These are phyloP conservation scores for Populus hybrid DNA, from an alignment of 441 rosid genomes.

Conservation along the genomic window DNA sequence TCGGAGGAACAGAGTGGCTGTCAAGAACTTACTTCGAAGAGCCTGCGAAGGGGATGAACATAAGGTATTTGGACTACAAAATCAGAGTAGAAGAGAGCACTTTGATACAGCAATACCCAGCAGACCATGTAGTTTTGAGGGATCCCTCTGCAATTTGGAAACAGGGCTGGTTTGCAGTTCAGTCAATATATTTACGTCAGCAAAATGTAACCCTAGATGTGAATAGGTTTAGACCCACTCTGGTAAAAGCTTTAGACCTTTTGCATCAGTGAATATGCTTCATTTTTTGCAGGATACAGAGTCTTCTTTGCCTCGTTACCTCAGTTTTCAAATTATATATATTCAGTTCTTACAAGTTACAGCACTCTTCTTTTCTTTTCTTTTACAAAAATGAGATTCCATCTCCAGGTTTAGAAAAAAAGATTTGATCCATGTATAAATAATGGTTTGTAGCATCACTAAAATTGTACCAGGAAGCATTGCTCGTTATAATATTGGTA, in stretches of 20 bases:
- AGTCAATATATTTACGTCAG: constrained; percentile 50
- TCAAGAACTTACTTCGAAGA: constrained; percentile 44
- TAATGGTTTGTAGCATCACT: too few species aligned
- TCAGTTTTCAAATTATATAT: too few species aligned
- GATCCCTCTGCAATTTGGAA: constrained; percentile 41
- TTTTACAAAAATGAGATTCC: too few species aligned
- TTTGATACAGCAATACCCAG: constrained; percentile 38
- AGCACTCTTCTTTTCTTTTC: too few species aligned
- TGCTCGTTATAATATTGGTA: too few species aligned
- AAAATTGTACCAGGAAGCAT: too few species aligned
- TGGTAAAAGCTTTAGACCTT: constrained; percentile 57
- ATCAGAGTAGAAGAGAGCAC: constrained; percentile 60
- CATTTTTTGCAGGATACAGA: background rate
- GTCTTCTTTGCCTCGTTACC: too few species aligned
- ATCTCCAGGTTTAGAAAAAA: too few species aligned
- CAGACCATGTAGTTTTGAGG: constrained; percentile 48
- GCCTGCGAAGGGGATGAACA: constrained; percentile 59
- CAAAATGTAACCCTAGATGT: constrained; percentile 71
- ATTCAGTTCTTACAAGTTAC: too few species aligned
- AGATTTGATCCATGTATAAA: too few species aligned
- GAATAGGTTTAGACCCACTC: constrained; percentile 51
- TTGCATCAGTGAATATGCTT: constrained; percentile 24
- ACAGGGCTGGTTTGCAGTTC: constrained; percentile 56
- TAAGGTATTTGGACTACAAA: constrained; percentile 66
- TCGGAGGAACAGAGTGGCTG: constrained; percentile 64